Conservation (phyloP, 176 grass and related monocot genomes). For the Pharus latifolius region DNA sequence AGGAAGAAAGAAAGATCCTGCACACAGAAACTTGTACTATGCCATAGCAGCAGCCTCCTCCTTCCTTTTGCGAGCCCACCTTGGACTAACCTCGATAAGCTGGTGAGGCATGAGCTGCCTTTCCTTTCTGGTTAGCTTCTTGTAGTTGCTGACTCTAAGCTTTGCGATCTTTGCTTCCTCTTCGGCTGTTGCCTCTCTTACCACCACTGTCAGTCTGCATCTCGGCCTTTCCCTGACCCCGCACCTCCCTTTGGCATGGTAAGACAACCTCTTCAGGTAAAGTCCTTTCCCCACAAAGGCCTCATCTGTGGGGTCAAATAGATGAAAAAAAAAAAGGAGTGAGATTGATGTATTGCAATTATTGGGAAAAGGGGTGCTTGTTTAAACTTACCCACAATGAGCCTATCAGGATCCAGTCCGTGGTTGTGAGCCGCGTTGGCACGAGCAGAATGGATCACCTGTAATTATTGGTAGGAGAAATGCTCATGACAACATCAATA, state of each 20-base stretch:
- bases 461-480: neutral
- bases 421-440: slow-evolving; percentile 87
- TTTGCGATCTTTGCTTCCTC: slow-evolving; percentile 89
- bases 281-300: slow-evolving; percentile 90
- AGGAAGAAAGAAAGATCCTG: neutral
- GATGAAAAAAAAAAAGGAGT: neutral
- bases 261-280: slow-evolving; percentile 69
- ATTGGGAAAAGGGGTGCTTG: neutral
- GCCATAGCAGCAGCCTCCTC: slow-evolving; percentile 4
- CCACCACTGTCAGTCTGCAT: slow-evolving; percentile 78
- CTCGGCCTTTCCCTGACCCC: slow-evolving; percentile 75
- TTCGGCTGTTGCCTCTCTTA: slow-evolving; percentile 74
- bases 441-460: slow-evolving; percentile 95
- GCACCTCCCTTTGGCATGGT: slow-evolving; percentile 70
- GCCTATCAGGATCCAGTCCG: slow-evolving; percentile 66
- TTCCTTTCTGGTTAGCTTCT: slow-evolving; percentile 76
- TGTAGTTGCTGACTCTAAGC: slow-evolving; percentile 85
- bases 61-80: slow-evolving; percentile 59
- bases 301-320: slow-evolving; percentile 33
- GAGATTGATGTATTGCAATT: neutral
- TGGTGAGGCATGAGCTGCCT: slow-evolving; percentile 74
- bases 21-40: neutral
- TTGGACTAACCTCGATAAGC: slow-evolving; percentile 71
- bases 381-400: slow-evolving; percentile 60
- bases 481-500: neutral